A percentile compares a stretch with the other conserved stretches of the same genome.
Evolutionary conservation across 2,329 filamentous ascomycete genomes (phyloP).

Genomic region (Diaporthe ampelina): DNA sequence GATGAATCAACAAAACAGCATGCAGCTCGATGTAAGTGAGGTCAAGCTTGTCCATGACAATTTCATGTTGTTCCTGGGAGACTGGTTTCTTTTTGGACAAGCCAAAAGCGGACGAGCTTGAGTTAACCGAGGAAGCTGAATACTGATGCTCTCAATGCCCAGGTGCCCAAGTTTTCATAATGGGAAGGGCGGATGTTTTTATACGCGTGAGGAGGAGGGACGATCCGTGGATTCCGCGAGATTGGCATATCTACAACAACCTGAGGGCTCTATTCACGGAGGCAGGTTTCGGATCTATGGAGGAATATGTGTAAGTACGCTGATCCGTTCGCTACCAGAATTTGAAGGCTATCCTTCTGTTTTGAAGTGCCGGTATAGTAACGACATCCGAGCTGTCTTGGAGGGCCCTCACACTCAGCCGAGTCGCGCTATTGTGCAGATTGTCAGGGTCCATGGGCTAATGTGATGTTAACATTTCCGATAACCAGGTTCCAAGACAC

Average conservation of each 20-base stretch:
- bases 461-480: neutral
- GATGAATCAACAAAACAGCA: neutral
- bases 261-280: neutral
- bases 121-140: neutral
- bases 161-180: neutral
- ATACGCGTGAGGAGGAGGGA: too few species aligned
- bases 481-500: neutral
- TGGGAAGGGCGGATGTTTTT: too few species aligned
- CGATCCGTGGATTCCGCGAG: too few species aligned
- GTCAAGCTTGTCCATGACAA: neutral
- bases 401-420: too few species aligned
- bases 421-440: too few species aligned
- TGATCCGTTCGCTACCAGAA: neutral
- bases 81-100: neutral
- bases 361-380: neutral
- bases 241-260: too few species aligned
- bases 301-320: neutral
- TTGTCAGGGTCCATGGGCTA: too few species aligned
- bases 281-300: too few species aligned
- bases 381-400: neutral
- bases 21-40: slow-evolving; percentile 10
- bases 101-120: neutral
- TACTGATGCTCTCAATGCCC: neutral
- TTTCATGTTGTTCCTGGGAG: neutral
- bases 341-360: neutral